A percentile compares a stretch with the other conserved stretches of the same genome.
These are phyloP conservation scores for Fusarium sp. DNA, from an alignment of 2,329 filamentous ascomycete species.

Conservation along the genomic window DNA sequence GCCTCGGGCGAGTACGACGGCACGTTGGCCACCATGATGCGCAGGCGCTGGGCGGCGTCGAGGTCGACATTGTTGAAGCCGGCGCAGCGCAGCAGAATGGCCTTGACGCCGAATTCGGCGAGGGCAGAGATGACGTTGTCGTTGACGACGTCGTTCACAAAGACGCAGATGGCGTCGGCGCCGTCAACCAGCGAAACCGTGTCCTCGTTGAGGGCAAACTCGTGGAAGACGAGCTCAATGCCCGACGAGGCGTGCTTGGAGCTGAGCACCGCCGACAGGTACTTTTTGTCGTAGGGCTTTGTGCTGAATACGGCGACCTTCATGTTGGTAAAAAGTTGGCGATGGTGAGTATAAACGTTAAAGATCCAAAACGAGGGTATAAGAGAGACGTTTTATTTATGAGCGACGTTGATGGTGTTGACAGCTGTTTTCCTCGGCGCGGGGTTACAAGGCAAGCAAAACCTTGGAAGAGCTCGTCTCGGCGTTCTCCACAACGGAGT, in stretches of 20 bases:
- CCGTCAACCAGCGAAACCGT: conserved; percentile 70
- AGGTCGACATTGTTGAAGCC: conserved; percentile 80
- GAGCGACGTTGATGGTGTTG: conserved; percentile 11
- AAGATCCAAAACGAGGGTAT: background rate
- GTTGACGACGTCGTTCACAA: conserved; percentile 76
- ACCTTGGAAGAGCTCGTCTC: conserved; percentile 37
- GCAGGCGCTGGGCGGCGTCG: conserved; percentile 65
- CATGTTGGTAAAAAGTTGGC: conserved; percentile 55
- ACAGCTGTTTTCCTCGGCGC: conserved; percentile 14
- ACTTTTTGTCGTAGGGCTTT: conserved; percentile 74
- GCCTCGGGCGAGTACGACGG: conserved; percentile 79
- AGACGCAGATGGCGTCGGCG: conserved; percentile 74
- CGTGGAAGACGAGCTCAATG: conserved; percentile 70
- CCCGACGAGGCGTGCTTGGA: conserved; percentile 52
- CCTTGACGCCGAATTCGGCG: conserved; percentile 65
- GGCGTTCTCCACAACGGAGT: conserved; percentile 41
- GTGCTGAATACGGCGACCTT: conserved; percentile 76
- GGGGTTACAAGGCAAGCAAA: conserved; percentile 28
- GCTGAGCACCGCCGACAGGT: conserved; percentile 62
- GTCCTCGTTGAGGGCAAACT: conserved; percentile 69
- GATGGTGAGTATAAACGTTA: conserved; percentile 13
- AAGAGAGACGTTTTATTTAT: background rate
- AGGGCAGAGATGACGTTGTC: conserved; percentile 67
- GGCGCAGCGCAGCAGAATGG: conserved; percentile 77
- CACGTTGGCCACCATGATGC: conserved; percentile 76